Base-by-base conservation (phyloP, 169 alveolate genomes). In the Haemoproteus tartakovskyi region DNA sequence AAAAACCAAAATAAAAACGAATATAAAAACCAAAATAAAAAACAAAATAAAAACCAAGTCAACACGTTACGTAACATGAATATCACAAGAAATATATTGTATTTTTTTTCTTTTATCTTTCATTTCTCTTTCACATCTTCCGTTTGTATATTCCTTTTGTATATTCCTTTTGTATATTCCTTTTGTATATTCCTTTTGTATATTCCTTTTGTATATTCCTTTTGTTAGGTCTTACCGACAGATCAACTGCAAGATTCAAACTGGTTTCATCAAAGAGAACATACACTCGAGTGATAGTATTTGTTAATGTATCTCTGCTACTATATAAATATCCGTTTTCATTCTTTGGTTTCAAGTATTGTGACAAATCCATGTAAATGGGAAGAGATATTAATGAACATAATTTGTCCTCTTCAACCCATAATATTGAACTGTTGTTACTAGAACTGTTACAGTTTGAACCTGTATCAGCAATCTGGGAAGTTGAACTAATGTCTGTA, bases 321-420 rank as follows among this genome's bases (percentile, higher is more conserved):
- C n/a, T n/a, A n/a, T n/a, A n/a, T n/a, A n/a, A 47, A 19, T 38
- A 36, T 4, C 56, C 11, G 5, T 54, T 67, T 27, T 47, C 47
- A 29, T 67, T 56, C 29, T 52, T 67, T 30, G 21, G 16, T 5
- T 45, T 41, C 22, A 67, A n/a, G 24, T 67, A 67, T 33, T 37
- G 38, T 4, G 60, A 67, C 50, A 67, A 11, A 47, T 67, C 54
- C 16, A 70, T 18, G 18, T 67, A 67, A 24, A 67, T 24, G 12
- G 82, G 82, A 11, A 67, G 51, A 47, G 51, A 37, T 40, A 67
- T 56, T 18, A 52, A 14, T 3, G 82, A 67, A 54, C 56, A 64
- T 40, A 67, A 30, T 52, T 67, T 67, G 40, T 67, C 82, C 16
- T 54, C 56, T 26, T 67, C 82, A 30, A 67, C 43, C 82, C 82